These are phyloP conservation scores for Penicillium glabrum DNA, from an alignment of 2,329 filamentous ascomycete species.

Conservation along the genomic window DNA sequence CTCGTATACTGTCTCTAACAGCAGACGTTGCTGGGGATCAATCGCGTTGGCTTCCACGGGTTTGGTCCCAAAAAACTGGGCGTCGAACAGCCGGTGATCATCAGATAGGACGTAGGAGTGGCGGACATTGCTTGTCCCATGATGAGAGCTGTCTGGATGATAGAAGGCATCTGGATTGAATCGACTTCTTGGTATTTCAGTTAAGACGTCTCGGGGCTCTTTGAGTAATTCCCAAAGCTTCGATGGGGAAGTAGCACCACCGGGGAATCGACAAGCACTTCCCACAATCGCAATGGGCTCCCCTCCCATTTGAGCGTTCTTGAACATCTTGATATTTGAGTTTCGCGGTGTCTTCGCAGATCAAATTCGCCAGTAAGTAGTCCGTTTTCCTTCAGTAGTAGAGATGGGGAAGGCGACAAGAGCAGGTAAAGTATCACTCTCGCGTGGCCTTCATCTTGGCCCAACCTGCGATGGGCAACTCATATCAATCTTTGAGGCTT, in stretches of 20 bases:
- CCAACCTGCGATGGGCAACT: slow-evolving; percentile 1
- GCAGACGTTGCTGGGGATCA: slow-evolving; percentile 28
- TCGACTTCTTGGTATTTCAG: slow-evolving; percentile 19
- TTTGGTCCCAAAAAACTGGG: slow-evolving; percentile 28
- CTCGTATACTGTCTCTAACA: slow-evolving; percentile 29
- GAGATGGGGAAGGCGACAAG: not conserved
- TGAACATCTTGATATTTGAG: slow-evolving; percentile 12
- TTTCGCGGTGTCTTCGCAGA: not conserved
- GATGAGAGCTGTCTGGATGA: slow-evolving; percentile 22
- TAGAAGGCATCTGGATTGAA: slow-evolving; percentile 26
- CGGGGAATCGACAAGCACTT: slow-evolving; percentile 27
- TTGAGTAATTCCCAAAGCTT: slow-evolving; percentile 28
- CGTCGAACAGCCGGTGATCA: slow-evolving; percentile 25
- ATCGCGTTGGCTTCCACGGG: slow-evolving; percentile 31
- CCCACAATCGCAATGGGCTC: slow-evolving; percentile 30
- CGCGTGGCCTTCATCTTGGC: not conserved
- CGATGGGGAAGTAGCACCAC: slow-evolving; percentile 21
- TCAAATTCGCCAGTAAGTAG: not conserved
- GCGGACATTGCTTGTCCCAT: slow-evolving; percentile 26
- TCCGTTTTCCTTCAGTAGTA: not conserved
- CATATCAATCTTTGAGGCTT: slow-evolving; percentile 10
- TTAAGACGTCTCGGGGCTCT: slow-evolving; percentile 24
- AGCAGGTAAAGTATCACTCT: slow-evolving; percentile 1
- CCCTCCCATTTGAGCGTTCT: slow-evolving; percentile 2
- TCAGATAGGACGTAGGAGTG: slow-evolving; percentile 26